Evolutionary conservation across 2,329 filamentous ascomycete species (phyloP).

Genomic region (Lithohypha guttulata): DNA sequence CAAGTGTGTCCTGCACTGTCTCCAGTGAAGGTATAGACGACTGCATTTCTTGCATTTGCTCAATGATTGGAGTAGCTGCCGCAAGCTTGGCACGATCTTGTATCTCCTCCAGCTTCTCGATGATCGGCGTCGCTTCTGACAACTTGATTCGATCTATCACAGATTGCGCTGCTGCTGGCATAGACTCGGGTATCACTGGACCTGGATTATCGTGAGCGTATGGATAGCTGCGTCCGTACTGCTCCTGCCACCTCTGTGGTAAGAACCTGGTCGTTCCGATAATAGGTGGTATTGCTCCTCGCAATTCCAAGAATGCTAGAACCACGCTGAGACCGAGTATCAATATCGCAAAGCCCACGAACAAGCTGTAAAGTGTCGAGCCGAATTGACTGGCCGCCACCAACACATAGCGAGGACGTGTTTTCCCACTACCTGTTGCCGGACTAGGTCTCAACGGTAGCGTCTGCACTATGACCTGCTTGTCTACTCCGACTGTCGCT

Average conservation of each 20-base stretch:
- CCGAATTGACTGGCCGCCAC: conserved; percentile 45
- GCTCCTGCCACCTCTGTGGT: conserved; percentile 39
- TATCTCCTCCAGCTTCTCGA: conserved; percentile 10
- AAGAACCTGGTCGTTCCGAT: conserved; percentile 48
- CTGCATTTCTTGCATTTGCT: conserved; percentile 7
- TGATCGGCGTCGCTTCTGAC: conserved; percentile 7
- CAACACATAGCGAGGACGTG: conserved; percentile 57
- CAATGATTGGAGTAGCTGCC: conserved; percentile 7
- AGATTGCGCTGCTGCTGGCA: conserved; percentile 3
- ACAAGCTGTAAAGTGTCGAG: conserved; percentile 44
- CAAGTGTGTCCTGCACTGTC: conserved; percentile 12
- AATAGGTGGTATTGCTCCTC: conserved; percentile 46
- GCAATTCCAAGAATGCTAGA: conserved; percentile 50
- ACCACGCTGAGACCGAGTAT: conserved; percentile 53
- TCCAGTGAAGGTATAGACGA: background rate
- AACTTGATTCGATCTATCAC: conserved; percentile 12
- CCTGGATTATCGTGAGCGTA: conserved; percentile 19
- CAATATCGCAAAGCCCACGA: conserved; percentile 51
- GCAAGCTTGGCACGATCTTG: conserved; percentile 10
- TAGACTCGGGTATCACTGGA: conserved; percentile 6
- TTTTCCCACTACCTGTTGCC: conserved; percentile 35
- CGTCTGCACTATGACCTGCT: conserved; percentile 67
- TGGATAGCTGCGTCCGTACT: conserved; percentile 32
- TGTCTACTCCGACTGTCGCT: conserved; percentile 70
- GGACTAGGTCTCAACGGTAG: conserved; percentile 52